Conservation (phyloP, 257 asterid species). For the Primulina tabacum region DNA sequence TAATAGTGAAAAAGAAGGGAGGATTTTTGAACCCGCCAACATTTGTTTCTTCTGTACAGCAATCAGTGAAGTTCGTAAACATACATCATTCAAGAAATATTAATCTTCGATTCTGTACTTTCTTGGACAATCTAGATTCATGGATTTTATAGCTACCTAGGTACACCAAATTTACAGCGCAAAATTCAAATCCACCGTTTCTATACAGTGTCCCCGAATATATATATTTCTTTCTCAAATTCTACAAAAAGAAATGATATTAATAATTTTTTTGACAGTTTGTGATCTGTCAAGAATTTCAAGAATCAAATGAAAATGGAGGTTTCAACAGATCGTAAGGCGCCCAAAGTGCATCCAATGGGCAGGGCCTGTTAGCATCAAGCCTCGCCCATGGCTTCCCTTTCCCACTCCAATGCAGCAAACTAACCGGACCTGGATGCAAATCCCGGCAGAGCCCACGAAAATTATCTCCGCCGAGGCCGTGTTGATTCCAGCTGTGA, state of each 20-base stretch:
- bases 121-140: not conserved
- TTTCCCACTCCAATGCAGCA: constrained; percentile 21
- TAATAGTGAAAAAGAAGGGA: too few relatives aligned
- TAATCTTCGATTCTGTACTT: not conserved
- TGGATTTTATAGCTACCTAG: not conserved
- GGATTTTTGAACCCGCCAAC: not conserved
- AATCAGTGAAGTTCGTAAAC: not conserved
- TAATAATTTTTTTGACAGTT: not conserved
- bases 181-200: not conserved
- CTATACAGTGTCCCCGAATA: not conserved
- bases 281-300: not conserved
- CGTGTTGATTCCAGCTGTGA: constrained; percentile 16
- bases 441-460: constrained; percentile 17
- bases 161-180: not conserved
- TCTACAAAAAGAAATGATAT: not conserved
- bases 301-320: constrained; percentile 47
- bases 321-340: constrained; percentile 35
- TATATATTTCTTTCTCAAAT: too few relatives aligned
- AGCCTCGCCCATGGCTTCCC: constrained; percentile 21
- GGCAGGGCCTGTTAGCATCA: constrained; percentile 20
- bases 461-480: constrained; percentile 13
- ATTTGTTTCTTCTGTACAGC: not conserved
- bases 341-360: constrained; percentile 20
- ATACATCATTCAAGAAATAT: not conserved
- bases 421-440: constrained; percentile 14